Conservation (phyloP, 768 basidiomycete genomes). For the Termitomyces sp. region DNA sequence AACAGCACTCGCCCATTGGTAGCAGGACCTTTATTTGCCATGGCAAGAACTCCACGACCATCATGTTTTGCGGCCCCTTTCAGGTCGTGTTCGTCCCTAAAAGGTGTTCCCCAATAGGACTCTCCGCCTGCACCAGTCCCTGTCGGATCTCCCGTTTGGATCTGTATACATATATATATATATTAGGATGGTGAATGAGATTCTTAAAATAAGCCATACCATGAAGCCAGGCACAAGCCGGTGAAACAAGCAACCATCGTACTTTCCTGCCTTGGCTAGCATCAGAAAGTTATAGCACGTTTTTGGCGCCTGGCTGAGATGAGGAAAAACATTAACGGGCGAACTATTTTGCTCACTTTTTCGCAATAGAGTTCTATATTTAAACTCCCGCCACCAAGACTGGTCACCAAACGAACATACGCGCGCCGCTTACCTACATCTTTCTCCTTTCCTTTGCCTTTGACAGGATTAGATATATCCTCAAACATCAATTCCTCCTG, state of each 20-base stretch:
- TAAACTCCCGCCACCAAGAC: conserved; percentile 78
- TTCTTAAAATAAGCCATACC: conserved; percentile 41
- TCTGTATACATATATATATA: conserved; percentile 39
- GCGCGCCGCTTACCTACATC: conserved; percentile 88
- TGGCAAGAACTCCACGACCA: conserved; percentile 78
- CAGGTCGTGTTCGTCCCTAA: conserved; percentile 89
- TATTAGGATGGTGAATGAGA: not conserved
- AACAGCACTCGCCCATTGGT: conserved; percentile 68
- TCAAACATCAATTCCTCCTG: conserved; percentile 99
- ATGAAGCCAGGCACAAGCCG: conserved; percentile 93
- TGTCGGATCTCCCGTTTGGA: conserved; percentile 98
- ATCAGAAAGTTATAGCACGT: conserved; percentile 98
- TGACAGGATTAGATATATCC: conserved; percentile 74
- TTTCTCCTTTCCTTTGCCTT: conserved; percentile 91
- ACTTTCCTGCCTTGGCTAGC: conserved; percentile 88
- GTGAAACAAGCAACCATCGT: conserved; percentile 88
- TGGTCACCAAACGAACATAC: conserved; percentile 95
- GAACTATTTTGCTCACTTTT: conserved; percentile 52
- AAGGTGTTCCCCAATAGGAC: conserved; percentile 93
- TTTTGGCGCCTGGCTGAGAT: conserved; percentile 78
- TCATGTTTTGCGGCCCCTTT: conserved; percentile 90
- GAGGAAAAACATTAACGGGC: not conserved
- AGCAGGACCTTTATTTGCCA: conserved; percentile 93
- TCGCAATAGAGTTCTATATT: conserved; percentile 88
- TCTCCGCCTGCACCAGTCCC: conserved; percentile 94